Evolutionary conservation across 805 yeast genomes (phyloP), one percentile per base, ranked within the genome.

Genomic region (Metschnikowia colocasiae): DNA sequence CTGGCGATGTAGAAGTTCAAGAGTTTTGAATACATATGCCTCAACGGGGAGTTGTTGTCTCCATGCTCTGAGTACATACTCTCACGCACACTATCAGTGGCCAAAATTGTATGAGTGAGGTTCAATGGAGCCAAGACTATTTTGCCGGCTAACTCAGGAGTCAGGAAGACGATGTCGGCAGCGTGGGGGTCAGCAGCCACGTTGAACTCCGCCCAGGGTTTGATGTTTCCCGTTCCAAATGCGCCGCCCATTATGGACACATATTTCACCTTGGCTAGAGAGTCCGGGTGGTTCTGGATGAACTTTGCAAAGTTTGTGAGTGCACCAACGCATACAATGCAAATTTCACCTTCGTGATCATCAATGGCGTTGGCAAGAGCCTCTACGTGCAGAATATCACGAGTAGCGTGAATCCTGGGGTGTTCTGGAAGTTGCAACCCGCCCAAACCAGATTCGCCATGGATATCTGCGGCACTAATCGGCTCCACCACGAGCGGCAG

Each of bases 241-340:
- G 76, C 79, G 2, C 95, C 95, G 12, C 96, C 96, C 95, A 89
- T 87, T 18, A 86, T 75, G 10, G 86, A 72, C 15, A 89, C 62
- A 44, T 65, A 74, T 44, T 73, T 74, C 44, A 89, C 70, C 43
- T 75, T 70, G 1, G 62, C 37, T 47, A 67, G 74, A 13, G 79
- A 56, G 18, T 79, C 77, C 0, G 95, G 95, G 55, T 77, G 75
- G 36, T 64, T 64, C 22, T 61, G 54, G 31, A 85, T 71, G 33
- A 89, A 67, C 2, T 71, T 60, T 0, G 90, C 83, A 13, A 86
- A 61, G 57, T 88, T 85, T 4, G 96, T 89, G 55, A 85, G 66
- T 0, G 95, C 79, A 0, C 96, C 96, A 0, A 90, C 82, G 6
- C 90, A 87, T 1, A 84, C 81, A 1, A 88, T 60, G 29, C 83